Percentiles rank a stretch among this genome's conserved stretches.
phyloP scores from a whole-genome alignment of 495 filamentous ascomycete genomes.

The Massariosphaeria phaeospora region DNA sequence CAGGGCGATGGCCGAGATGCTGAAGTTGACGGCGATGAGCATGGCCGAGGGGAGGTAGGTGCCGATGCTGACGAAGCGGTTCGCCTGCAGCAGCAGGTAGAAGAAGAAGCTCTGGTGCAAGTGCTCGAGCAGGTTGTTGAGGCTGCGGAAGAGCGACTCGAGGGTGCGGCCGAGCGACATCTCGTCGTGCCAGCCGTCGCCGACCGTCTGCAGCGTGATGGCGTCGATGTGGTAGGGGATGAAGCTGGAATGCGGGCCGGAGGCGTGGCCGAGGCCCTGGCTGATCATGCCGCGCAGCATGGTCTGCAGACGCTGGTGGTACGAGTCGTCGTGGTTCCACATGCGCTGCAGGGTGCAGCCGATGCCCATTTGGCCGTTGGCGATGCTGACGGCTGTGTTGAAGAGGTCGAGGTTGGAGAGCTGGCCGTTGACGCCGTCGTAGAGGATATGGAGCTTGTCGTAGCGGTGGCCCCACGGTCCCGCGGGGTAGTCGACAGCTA shows the following conservation, averaged over 20 bases:
- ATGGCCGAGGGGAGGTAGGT: slow-evolving; percentile 96
- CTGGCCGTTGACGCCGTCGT: slow-evolving; percentile 95
- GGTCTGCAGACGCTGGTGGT: slow-evolving; percentile 75
- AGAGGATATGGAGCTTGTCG: slow-evolving; percentile 80
- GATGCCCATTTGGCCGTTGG: slow-evolving; percentile 89
- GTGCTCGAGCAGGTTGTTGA: slow-evolving; percentile 96
- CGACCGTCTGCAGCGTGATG: slow-evolving; percentile 83
- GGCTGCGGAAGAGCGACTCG: slow-evolving; percentile 80
- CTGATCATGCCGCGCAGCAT: slow-evolving; percentile 92
- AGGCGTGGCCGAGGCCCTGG: slow-evolving; percentile 83
- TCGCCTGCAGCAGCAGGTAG: slow-evolving; percentile 84
- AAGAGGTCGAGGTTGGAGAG: slow-evolving; percentile 92
- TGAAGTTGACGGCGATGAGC: slow-evolving; percentile 90
- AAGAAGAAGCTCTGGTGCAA: slow-evolving; percentile 99
- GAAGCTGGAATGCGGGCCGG: slow-evolving; percentile 87
- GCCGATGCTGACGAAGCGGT: slow-evolving; percentile 94
- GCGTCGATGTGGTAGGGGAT: slow-evolving; percentile 98
- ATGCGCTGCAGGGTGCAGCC: slow-evolving; percentile 76
- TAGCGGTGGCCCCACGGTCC: slow-evolving; percentile 66
- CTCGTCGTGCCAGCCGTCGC: slow-evolving; percentile 93
- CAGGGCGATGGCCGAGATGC: slow-evolving; percentile 85
- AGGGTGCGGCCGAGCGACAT: slow-evolving; percentile 88
- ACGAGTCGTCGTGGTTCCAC: slow-evolving; percentile 76
- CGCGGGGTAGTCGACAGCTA: slow-evolving; percentile 84
- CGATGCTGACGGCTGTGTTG: slow-evolving; percentile 86